Evolutionary conservation across 208 protist species (phyloP), one percentile per base, ranked within the genome.

Genomic region (Trypanosoma rangeli): DNA sequence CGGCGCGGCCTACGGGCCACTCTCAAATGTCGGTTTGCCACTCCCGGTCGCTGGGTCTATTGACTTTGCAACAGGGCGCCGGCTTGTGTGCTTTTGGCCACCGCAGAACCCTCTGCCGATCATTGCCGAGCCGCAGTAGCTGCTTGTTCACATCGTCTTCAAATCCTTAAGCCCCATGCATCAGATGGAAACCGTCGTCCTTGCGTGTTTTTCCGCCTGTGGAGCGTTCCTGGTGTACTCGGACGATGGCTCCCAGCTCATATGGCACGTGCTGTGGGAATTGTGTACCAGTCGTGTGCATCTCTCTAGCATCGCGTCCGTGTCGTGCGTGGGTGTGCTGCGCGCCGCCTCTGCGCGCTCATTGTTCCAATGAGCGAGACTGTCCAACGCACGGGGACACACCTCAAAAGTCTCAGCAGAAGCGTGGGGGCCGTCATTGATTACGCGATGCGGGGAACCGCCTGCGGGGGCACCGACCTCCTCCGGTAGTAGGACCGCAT

Each of bases 151-250:
- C 22, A 71, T 89, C 57, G 58, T 74, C 60, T 78, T 85, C 57
- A 79, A 78, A 59, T 54, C 74, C 7, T 44, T n/a, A 20, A 62
- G 74, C 26, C 5, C 5, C 62, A 49, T 24, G 13, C 4, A 5
- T 37, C 24, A 18, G 12, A 44, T 8, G 57, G 73, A 64, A 33
- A 20, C 69, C 35, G 49, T 60, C 0, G 35, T 10, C 7, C 31
- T 64, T 20, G 46, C 53, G 26, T 58, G 50, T 22, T 53, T 60
- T 26, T 24, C 58, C n/a, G 67, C 66, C 24, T 90, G 76, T 68
- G 87, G 87, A 65, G 90, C 85, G 20, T 77, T 93, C 13, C 76
- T 93, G 0, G 87, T 84, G 26, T 93, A 90, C 81, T 84, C 82
- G 24, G 82, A 90, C 70, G 80, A 89, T 70, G 71, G 87, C 68